phyloP scores from a whole-genome alignment of 2,329 filamentous ascomycete species.

The Rhynchosporium agropyri region DNA sequence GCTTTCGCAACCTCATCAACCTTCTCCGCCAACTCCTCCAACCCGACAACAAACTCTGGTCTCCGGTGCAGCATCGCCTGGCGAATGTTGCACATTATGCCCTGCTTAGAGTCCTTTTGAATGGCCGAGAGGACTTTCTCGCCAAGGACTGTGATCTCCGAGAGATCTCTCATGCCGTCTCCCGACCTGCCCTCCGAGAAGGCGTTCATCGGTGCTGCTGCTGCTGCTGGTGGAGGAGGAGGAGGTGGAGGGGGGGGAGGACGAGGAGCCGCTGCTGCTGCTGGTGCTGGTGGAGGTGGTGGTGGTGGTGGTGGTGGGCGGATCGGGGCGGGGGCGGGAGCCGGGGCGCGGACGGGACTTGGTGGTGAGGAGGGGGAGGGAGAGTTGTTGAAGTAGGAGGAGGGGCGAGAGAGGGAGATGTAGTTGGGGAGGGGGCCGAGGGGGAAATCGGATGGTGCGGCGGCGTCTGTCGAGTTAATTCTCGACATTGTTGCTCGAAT shows the following conservation, averaged over 20 bases:
- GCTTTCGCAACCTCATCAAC: not conserved
- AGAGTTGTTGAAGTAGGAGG: not conserved
- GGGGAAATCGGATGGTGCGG: not conserved
- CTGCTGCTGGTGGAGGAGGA: not conserved
- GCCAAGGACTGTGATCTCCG: not conserved
- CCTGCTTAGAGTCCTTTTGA: not conserved
- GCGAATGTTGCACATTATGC: not conserved
- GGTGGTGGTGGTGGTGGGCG: not conserved
- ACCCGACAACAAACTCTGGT: not conserved
- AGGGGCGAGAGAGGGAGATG: not conserved
- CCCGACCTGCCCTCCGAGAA: not conserved
- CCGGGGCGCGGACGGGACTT: not conserved
- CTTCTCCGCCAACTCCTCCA: slow-evolving; percentile 9
- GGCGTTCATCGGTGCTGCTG: not conserved
- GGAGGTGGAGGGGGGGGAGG: not conserved
- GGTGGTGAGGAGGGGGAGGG: not conserved
- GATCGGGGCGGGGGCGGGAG: not conserved
- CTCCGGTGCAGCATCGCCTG: slow-evolving; percentile 3
- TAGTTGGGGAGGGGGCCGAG: not conserved
- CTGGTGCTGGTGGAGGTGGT: not conserved
- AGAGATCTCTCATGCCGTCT: not conserved
- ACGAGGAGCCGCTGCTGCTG: not conserved
- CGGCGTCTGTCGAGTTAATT: slow-evolving; percentile 5
- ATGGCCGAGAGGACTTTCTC: not conserved
- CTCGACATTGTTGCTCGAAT: not conserved